Percentiles rank a stretch among this genome's conserved stretches.
Evolutionary conservation across 352 stramenopile species (phyloP).

Genomic region (Blastocystis sp.): DNA sequence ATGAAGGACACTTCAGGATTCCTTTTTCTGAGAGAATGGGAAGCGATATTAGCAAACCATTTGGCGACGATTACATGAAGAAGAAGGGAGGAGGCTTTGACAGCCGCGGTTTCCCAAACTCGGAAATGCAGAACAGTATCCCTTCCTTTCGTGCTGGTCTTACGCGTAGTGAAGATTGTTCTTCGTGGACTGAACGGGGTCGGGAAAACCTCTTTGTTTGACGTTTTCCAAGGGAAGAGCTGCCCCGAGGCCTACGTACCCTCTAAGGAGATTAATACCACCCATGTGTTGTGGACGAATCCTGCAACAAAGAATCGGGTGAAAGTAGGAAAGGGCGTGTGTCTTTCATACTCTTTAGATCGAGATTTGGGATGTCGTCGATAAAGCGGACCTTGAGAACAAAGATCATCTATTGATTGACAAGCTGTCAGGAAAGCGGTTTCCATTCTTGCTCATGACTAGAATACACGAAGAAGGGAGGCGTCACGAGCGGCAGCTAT

Average conservation of each 20-base stretch:
- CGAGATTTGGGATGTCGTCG: constrained; percentile 64
- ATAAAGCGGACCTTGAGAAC: constrained; percentile 2
- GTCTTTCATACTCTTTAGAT: constrained; percentile 12
- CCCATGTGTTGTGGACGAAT: constrained; percentile 61
- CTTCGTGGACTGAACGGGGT: constrained; percentile 53
- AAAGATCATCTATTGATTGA: constrained; percentile 59
- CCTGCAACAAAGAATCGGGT: constrained; percentile 55
- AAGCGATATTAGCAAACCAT: constrained; percentile 59
- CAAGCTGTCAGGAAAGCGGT: constrained; percentile 18
- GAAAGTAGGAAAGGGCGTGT: not conserved
- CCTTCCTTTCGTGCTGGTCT: not conserved
- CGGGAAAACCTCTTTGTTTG: constrained; percentile 61
- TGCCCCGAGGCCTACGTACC: constrained; percentile 51
- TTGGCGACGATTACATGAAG: constrained; percentile 37
- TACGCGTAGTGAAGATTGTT: constrained; percentile 56
- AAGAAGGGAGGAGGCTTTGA: constrained; percentile 41
- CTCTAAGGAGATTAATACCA: constrained; percentile 62
- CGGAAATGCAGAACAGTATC: constrained; percentile 64
- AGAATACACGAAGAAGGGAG: constrained; percentile 62
- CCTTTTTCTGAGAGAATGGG: constrained; percentile 11
- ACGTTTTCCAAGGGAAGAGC: constrained; percentile 52
- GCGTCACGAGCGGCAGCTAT: constrained; percentile 57
- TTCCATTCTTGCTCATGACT: not conserved
- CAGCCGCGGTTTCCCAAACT: not conserved
- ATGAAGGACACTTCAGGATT: not conserved